Percentiles rank a stretch among this genome's conserved stretches.
Evolutionary conservation across 1,284 basidiomycete species (phyloP).

Genomic region (Amylostereum areolatum): DNA sequence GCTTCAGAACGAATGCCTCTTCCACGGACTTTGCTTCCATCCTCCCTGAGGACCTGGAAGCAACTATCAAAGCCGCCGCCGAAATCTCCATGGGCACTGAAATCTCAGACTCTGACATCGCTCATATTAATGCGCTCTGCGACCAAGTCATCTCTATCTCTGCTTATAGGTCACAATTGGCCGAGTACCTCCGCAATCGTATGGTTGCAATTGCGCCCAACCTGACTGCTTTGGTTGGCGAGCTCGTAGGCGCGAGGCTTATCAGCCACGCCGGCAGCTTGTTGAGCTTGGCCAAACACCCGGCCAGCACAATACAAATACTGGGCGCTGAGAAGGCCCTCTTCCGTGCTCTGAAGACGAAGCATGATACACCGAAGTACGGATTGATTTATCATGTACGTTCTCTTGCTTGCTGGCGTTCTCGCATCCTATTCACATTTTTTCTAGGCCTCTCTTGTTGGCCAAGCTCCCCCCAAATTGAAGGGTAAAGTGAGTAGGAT

Average conservation of each 20-base stretch:
- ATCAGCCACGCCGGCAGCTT: conserved; percentile 97
- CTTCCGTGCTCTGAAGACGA: conserved; percentile 97
- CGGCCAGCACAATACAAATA: conserved; percentile 97
- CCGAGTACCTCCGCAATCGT: conserved; percentile 92
- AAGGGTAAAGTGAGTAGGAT: conserved; percentile 80
- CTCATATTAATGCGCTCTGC: conserved; percentile 91
- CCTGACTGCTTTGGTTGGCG: conserved; percentile 91
- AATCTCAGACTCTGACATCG: conserved; percentile 93
- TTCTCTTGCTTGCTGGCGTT: conserved; percentile 11
- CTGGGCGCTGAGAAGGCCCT: conserved; percentile 98
- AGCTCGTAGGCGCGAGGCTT: conserved; percentile 92
- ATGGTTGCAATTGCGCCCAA: conserved; percentile 98
- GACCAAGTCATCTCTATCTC: conserved; percentile 98
- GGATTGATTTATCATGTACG: conserved; percentile 93
- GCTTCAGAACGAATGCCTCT: conserved; percentile 90
- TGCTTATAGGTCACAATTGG: conserved; percentile 88
- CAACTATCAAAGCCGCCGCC: conserved; percentile 85
- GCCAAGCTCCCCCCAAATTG: conserved; percentile 95
- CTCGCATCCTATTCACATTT: background rate
- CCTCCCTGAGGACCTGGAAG: conserved; percentile 93
- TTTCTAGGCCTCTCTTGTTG: conserved; percentile 82
- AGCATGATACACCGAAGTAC: conserved; percentile 98
- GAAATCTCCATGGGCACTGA: conserved; percentile 99
- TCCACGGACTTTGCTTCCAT: conserved; percentile 84
- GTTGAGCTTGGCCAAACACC: conserved; percentile 92